Conservation (phyloP, 2,329 filamentous ascomycete genomes). For the Botrytis medusae region DNA sequence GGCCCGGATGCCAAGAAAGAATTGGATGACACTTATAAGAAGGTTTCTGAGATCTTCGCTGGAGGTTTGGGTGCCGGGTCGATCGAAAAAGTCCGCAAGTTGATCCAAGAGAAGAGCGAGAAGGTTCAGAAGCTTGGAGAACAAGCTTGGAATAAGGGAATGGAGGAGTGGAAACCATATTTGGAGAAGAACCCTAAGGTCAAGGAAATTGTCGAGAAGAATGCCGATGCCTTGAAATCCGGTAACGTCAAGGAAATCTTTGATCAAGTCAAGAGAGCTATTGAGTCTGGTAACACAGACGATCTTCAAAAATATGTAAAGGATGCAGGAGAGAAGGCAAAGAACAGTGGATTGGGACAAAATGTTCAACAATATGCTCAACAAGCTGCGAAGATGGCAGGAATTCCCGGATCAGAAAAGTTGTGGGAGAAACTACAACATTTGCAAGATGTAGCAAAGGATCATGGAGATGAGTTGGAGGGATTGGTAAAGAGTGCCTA, state of each 20-base stretch:
- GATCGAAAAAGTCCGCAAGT: constrained; percentile 55
- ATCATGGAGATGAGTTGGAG: constrained; percentile 69
- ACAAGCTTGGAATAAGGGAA: constrained; percentile 68
- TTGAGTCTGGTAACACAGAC: constrained; percentile 59
- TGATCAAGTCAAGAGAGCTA: constrained; percentile 59
- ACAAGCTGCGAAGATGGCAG: constrained; percentile 59
- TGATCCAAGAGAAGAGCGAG: constrained; percentile 69
- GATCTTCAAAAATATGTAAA: constrained; percentile 62
- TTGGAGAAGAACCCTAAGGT: constrained; percentile 76
- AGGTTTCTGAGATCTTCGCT: constrained; percentile 63
- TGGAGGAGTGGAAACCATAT: constrained; percentile 69
- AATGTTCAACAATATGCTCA: constrained; percentile 45
- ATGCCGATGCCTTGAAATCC: constrained; percentile 64
- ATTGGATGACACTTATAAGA: constrained; percentile 67
- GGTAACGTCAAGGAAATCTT: constrained; percentile 66
- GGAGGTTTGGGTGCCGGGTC: constrained; percentile 58
- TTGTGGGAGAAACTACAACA: constrained; percentile 66
- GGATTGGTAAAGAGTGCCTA: constrained; percentile 67
- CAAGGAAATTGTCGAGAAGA: constrained; percentile 71
- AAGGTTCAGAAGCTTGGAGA: constrained; percentile 67
- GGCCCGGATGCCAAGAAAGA: constrained; percentile 77
- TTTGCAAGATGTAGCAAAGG: constrained; percentile 62
- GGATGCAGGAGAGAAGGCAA: constrained; percentile 57
- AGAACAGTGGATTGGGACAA: constrained; percentile 46
- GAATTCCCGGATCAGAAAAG: constrained; percentile 59